Evolutionary conservation across 1,284 basidiomycete genomes (phyloP), one percentile per base, ranked within the genome.

Genomic region (Neotropicomus parvogracilis): DNA sequence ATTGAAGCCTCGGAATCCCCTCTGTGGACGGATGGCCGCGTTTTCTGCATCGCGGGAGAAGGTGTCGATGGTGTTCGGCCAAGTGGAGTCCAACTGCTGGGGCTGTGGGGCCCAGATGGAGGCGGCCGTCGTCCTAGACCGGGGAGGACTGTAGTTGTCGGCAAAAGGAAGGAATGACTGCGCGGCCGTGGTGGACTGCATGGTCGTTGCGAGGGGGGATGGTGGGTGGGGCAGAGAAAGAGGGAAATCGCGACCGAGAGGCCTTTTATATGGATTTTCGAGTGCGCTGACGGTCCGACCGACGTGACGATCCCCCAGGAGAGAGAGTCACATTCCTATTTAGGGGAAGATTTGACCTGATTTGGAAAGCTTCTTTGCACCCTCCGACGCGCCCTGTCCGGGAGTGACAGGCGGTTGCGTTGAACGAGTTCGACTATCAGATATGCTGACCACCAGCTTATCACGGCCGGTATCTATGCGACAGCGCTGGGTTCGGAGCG

Each of bases 41-140:
- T 66, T 69, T 52, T 78, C 75, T 13, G 72, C 69, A 34, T 70
- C 73, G 43, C 74, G 73, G 14, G 75, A 75, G 60, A 81, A 83
- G 3, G 80, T 70, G 54, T 84, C 80, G 33, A 83, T 67, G 32
- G 80, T 70, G 52, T 72, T 73, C 14, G 83, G 80, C 85, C 85
- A 87, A 12, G 79, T 75, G 14, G 71, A 65, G 29, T 83, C 82
- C 24, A 77, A 75, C 6, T 77, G 76, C 64, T 85, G 83, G 12
- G 84, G 82, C 59, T 83, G 83, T 12, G 85, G 85, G 3, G 85
- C 85, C 85, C 85, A 88, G 54, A 88, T 88, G 47, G 85, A 87
- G 16, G 71, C 71, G 26, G 74, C 64, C 0, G 68, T 61, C 1
- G 70, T 58, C 56, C 70, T 67, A 20, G 68, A 72, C 26, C 68